Conservation (phyloP, 1,284 basidiomycete genomes). For the Abortiporus biennis region DNA sequence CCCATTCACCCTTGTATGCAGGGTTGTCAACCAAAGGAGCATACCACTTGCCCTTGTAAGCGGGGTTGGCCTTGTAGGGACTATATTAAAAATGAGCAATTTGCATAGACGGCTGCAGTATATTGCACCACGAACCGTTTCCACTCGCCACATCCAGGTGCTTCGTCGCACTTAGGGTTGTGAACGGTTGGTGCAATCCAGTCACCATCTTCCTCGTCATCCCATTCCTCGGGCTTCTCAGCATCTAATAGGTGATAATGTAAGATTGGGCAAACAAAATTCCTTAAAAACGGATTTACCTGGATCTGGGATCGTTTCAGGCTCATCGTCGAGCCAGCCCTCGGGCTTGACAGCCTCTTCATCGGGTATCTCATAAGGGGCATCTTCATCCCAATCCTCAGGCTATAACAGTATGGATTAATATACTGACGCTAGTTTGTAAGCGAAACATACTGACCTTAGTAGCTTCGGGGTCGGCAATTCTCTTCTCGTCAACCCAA, state of each 20-base stretch:
- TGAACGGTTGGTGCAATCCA: slow-evolving; percentile 88
- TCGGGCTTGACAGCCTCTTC: slow-evolving; percentile 86
- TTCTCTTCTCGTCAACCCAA: slow-evolving; percentile 91
- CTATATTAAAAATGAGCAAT: slow-evolving; percentile 27
- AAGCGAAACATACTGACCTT: slow-evolving; percentile 47
- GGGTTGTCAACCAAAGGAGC: slow-evolving; percentile 95
- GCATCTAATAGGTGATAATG: slow-evolving; percentile 47
- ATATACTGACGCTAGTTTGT: background rate
- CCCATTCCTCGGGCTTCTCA: slow-evolving; percentile 99
- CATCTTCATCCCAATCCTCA: slow-evolving; percentile 94
- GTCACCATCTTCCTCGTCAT: slow-evolving; percentile 98
- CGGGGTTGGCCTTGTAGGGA: slow-evolving; percentile 86
- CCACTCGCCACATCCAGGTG: slow-evolving; percentile 94
- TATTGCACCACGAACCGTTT: slow-evolving; percentile 40
- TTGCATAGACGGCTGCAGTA: background rate
- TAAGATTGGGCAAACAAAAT: background rate
- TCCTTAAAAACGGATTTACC: slow-evolving; percentile 32
- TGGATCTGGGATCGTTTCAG: slow-evolving; percentile 81
- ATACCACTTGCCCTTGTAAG: slow-evolving; percentile 95
- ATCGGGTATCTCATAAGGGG: slow-evolving; percentile 87
- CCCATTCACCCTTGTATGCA: slow-evolving; percentile 95
- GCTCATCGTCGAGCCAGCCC: slow-evolving; percentile 94
- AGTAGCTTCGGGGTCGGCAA: slow-evolving; percentile 78
- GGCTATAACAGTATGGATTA: slow-evolving; percentile 42
- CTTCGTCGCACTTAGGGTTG: slow-evolving; percentile 88